A percentile compares a stretch with the other conserved stretches of the same genome.
phyloP scores from a whole-genome alignment of 441 rosid genomes.

The Macaranga tanarius region DNA sequence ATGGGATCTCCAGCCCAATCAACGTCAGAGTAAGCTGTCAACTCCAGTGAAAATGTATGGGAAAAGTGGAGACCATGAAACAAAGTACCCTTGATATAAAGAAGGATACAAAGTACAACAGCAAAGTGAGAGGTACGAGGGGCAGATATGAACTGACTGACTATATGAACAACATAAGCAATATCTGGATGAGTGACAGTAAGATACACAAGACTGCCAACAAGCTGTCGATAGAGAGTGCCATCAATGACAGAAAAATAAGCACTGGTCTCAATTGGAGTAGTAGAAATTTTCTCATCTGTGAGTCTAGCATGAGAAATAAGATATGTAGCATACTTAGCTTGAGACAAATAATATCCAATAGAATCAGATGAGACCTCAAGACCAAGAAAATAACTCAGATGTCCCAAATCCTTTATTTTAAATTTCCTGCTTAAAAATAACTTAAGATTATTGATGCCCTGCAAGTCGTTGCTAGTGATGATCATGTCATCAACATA shows the following conservation, averaged over 20 bases:
- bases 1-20: not conserved
- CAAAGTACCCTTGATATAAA: not conserved
- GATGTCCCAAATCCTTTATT: not conserved
- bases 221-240: not conserved
- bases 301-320: not conserved
- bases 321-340: not conserved
- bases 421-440: no score
- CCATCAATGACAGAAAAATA: not conserved
- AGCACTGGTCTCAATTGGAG: not conserved
- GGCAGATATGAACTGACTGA: not conserved
- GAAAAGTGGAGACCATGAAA: not conserved
- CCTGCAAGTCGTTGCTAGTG: no score
- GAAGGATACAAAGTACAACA: not conserved
- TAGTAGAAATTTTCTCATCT: not conserved
- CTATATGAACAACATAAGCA: not conserved
- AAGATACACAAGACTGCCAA: not conserved
- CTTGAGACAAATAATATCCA: not conserved
- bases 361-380: not conserved
- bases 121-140: not conserved
- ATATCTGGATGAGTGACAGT: not conserved
- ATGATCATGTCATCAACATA: no score
- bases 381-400: not conserved
- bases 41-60: no score
- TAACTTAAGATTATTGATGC: not conserved
- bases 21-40: not conserved